phyloP scores from a whole-genome alignment of 1,284 basidiomycete genomes.

The Microbotryum scabiosae region DNA sequence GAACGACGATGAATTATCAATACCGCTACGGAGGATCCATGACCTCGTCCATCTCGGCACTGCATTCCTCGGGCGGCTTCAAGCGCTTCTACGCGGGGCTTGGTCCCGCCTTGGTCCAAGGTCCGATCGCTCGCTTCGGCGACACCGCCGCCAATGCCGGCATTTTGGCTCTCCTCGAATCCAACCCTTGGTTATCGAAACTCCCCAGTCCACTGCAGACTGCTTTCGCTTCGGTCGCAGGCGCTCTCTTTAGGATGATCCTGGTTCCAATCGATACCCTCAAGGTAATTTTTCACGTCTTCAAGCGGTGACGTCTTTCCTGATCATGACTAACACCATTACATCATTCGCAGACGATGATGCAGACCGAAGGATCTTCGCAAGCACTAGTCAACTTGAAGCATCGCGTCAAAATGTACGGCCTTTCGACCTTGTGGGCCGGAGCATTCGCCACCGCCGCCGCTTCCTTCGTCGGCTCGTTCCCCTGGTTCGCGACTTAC shows the following conservation, averaged over 20 bases:
- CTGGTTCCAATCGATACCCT: conserved; percentile 80
- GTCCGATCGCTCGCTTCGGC: conserved; percentile 61
- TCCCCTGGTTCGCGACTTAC: conserved; percentile 56
- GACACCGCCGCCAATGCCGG: conserved; percentile 80
- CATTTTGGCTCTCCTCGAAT: conserved; percentile 63
- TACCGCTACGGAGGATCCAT: conserved; percentile 60
- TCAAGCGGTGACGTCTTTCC: neutral
- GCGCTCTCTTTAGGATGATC: conserved; percentile 70
- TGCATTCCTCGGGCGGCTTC: conserved; percentile 64
- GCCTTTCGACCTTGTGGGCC: conserved; percentile 63
- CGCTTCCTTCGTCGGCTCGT: conserved; percentile 85
- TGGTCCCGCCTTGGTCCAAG: conserved; percentile 67
- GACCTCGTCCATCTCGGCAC: conserved; percentile 53
- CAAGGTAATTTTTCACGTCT: conserved; percentile 44
- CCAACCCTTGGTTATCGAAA: conserved; percentile 56
- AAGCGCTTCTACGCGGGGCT: conserved; percentile 56
- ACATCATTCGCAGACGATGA: conserved; percentile 52
- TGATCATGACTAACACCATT: neutral
- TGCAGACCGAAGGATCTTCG: conserved; percentile 71
- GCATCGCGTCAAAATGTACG: conserved; percentile 61
- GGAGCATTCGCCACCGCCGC: conserved; percentile 79
- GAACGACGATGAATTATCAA: conserved; percentile 72
- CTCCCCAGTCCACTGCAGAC: conserved; percentile 60
- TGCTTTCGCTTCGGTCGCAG: conserved; percentile 27
- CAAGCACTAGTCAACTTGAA: conserved; percentile 57